phyloP scores from a whole-genome alignment of 2,329 filamentous ascomycete genomes.

The Dothistroma septosporum region DNA sequence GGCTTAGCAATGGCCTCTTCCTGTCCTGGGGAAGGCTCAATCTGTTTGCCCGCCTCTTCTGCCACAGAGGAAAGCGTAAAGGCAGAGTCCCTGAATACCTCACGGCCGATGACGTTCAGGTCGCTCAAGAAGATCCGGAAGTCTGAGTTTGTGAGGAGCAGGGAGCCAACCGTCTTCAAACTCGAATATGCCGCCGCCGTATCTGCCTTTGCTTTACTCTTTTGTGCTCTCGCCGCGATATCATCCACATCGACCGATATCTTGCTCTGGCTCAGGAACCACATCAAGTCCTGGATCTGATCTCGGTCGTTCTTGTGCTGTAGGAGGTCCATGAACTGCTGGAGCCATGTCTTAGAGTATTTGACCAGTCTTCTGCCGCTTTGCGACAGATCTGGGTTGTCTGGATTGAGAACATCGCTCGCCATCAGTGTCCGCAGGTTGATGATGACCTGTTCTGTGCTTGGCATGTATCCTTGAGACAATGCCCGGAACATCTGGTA shows the following conservation, averaged over 20 bases:
- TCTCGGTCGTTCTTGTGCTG: conserved; percentile 77
- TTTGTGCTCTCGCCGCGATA: conserved; percentile 57
- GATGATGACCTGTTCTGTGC: conserved; percentile 75
- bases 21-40: conserved; percentile 65
- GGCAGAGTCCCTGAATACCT: conserved; percentile 83
- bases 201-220: conserved; percentile 65
- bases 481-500: conserved; percentile 88
- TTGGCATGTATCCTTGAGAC: conserved; percentile 83
- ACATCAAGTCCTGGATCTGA: conserved; percentile 87
- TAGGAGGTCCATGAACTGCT: conserved; percentile 75
- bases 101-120: conserved; percentile 69
- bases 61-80: conserved; percentile 73
- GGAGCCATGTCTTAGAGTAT: conserved; percentile 68
- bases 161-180: conserved; percentile 72
- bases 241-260: conserved; percentile 64
- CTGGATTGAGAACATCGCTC: conserved; percentile 72
- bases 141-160: conserved; percentile 86
- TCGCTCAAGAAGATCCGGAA: conserved; percentile 84
- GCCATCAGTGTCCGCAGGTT: conserved; percentile 76
- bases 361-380: conserved; percentile 71
- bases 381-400: conserved; percentile 69
- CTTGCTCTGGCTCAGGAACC: conserved; percentile 73
- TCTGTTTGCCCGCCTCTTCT: conserved; percentile 65
- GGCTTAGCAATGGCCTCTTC: conserved; percentile 52
- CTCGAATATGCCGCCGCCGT: conserved; percentile 74